A percentile compares a stretch with the other conserved stretches of the same genome.
Evolutionary conservation across 2,329 filamentous ascomycete genomes (phyloP).

Genomic region (Stylonectria norvegica): DNA sequence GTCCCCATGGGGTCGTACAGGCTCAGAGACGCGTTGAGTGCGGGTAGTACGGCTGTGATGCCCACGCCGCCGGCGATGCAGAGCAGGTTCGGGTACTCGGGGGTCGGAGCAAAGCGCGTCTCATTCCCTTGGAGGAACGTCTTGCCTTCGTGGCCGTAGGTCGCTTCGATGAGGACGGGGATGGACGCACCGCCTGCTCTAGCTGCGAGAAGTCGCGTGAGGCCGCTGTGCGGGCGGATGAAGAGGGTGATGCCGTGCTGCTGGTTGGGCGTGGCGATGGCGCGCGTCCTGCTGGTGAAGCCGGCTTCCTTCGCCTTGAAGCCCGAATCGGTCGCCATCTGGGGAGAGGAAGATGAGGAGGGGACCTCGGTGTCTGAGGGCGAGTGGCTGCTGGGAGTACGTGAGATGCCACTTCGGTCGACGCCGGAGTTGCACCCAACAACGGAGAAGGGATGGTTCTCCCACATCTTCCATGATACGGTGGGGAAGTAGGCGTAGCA

Average conservation of each 20-base stretch:
- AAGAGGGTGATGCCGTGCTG: conserved; percentile 28
- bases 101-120: conserved; percentile 14
- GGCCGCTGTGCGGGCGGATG: conserved; percentile 21
- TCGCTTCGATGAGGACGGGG: conserved; percentile 28
- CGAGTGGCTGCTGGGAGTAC: conserved; percentile 2
- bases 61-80: conserved; percentile 33
- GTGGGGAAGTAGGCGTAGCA: conserved; percentile 32
- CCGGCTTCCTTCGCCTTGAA: conserved; percentile 19
- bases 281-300: conserved; percentile 1
- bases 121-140: conserved; percentile 17
- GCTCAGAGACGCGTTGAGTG: conserved; percentile 20
- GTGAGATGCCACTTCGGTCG: background rate
- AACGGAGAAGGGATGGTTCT: conserved; percentile 33
- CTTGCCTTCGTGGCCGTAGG: conserved; percentile 27
- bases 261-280: conserved; percentile 2
- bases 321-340: background rate
- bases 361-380: conserved; percentile 14
- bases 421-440: conserved; percentile 17
- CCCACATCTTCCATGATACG: conserved; percentile 31
- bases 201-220: conserved; percentile 21
- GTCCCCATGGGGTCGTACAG: conserved; percentile 19
- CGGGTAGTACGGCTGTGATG: conserved; percentile 28
- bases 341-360: background rate
- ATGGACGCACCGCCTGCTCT: conserved; percentile 17
- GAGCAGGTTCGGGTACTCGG: conserved; percentile 25